Base-by-base conservation (phyloP, 306 rosid species). In the Acacia acuminata region DNA sequence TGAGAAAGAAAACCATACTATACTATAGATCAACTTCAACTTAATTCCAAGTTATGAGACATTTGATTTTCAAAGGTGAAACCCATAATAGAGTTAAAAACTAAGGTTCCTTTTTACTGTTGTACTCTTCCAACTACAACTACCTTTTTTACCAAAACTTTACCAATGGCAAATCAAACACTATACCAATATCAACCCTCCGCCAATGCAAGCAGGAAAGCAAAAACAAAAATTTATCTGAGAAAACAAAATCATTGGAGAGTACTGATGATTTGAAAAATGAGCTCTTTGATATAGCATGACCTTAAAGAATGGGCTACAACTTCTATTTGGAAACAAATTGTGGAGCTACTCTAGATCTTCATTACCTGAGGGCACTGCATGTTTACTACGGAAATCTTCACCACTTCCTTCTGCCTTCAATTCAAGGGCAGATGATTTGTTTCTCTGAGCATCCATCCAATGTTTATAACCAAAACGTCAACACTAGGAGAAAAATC, bases 291-390 rank as follows among this genome's bases (percentile, higher is more conserved):
- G 50, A 77, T 67, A 15, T 48, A 2, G 4, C 45, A 65, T 14
- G 10, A 68, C 63, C 55, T 44, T 3, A 84, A 87, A 75, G 66
- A 81, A 66, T 45, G 47, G 73, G 20, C 61, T 42, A 47, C 43
- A 68, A 34, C 71, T 44, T 61, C 45, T 50, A 42, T 20, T 44
- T 10, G 30, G 4, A 56, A 30, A 10, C 8, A 44, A 71, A 16
- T 77, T 71, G 30, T n/a, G 76, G 77, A 85, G 78, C 71, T 79
- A 80, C 66, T 32, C 55, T 40, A 3, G 51, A 27, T 71, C 56
- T 43, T 40, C 73, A 30, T 36, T 88, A 92, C 99, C 98, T 77
- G 90, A 73, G 27, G 97, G 90, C 51, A 93, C 83, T 60, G 78
- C 88, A 82, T 93, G 81, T 87, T 88, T 77, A 82, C 67, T 85